Evolutionary conservation across 176 grass and related monocot genomes (phyloP), one percentile per base, ranked within the genome.

Genomic region (Bonia amplexicaulis): DNA sequence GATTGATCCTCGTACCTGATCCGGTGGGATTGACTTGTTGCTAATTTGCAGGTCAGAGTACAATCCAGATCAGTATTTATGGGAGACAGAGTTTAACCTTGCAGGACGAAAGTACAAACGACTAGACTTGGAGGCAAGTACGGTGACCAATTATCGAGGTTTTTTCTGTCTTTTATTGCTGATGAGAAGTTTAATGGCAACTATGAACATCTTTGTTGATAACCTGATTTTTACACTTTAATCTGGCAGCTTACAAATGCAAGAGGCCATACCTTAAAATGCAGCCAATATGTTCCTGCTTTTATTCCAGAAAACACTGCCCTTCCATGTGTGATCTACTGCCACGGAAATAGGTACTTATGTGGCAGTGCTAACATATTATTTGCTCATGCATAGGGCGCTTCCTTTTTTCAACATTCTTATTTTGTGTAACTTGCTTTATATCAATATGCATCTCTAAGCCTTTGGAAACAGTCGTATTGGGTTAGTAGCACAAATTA

Each of bases 61-160:
- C 86, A 90, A 93, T 85, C 96, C 96, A 52, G 96, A 98, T 59
- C 93, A 98, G 60, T 98, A 98, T 85, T 88, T 98, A 93, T 98
- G 96, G 96, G 96, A 98, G 51, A 48, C 85, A 54, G 91, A 95
- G 80, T 98, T 98, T 85, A 89, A 77, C 64, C 87, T 98, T 22
- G 89, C 89, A 27, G 89, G 96, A 59, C 85, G 93, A 79, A 98
- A 84, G 73, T 98, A 92, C 83, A 98, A 98, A 87, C 96, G 96
- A 46, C 76, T 95, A 92, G 96, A 98, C 80, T 90, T 93, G 93
- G 96, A 95, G 96, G 96, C 93, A 98, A 98, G 96, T 95, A 95
- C 10, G 87, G 92, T 84, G 85, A 91, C 77, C 85, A 87, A 65
- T 94, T 94, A 92, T 74, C 37, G 77, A 92, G 84, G 90, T 90